Conservation (phyloP, 2,329 filamentous ascomycete species). For the Triangularia setosa region DNA sequence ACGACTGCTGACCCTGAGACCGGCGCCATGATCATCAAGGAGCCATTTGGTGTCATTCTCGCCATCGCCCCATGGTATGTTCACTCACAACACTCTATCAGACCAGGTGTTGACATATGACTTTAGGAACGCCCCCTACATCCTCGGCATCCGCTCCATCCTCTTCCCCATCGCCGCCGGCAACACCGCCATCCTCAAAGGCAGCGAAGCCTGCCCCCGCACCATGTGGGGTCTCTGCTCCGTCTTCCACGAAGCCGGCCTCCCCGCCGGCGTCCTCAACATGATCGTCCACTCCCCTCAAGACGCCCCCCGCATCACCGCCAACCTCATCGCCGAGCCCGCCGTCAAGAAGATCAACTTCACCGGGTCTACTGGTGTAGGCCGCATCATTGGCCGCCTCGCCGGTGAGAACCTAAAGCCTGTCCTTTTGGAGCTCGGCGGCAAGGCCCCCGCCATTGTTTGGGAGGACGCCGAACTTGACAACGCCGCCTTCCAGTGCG, state of each 20-base stretch:
- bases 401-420: constrained; percentile 76
- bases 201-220: constrained; percentile 63
- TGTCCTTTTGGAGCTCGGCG: constrained; percentile 74
- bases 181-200: constrained; percentile 74
- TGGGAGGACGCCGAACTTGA: constrained; percentile 76
- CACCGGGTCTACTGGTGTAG: constrained; percentile 72
- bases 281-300: constrained; percentile 62
- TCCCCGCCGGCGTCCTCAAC: constrained; percentile 72
- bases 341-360: constrained; percentile 79
- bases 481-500: constrained; percentile 64
- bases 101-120: neutral
- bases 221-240: constrained; percentile 59
- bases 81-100: neutral
- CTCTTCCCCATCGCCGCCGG: constrained; percentile 67
- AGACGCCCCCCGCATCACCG: constrained; percentile 64
- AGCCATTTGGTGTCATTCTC: constrained; percentile 75
- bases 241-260: constrained; percentile 67
- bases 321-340: constrained; percentile 62
- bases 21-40: constrained; percentile 63
- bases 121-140: constrained; percentile 53
- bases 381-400: constrained; percentile 64
- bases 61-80: constrained; percentile 76
- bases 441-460: constrained; percentile 75
- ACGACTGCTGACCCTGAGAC: constrained; percentile 42
- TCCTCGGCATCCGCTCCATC: constrained; percentile 52